Base-by-base conservation (phyloP, 768 basidiomycete species). In the Trametes elegans region DNA sequence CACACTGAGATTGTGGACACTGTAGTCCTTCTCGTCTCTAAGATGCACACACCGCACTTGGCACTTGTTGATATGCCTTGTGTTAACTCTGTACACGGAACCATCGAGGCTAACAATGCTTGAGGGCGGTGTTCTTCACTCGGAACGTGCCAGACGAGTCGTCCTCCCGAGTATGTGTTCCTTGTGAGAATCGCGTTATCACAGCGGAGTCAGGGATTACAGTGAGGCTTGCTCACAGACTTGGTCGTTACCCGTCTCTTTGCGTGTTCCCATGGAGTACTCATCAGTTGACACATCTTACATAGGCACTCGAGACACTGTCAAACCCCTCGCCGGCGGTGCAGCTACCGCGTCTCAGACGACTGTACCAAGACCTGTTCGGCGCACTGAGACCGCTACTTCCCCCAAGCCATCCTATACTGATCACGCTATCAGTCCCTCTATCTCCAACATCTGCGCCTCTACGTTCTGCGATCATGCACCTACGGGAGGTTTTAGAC, bases 361-460 rank as follows among this genome's bases (percentile, higher is more conserved):
- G 73, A 7, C 73, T 87, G 3, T 83, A 85, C 63, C 55, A 68
- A 27, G 85, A 88, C 62, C 66, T 87, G 8, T 70, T 71, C 26
- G 74, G 74, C 38, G 71, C 76, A 0, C 69, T 89, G 7, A 64
- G 69, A 0, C 77, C 83, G 4, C 76, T 89, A n/a, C 76, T 90
- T 18, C 87, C 87, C 0, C 68, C 74, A 1, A 63, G 67, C 0
- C 82, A 87, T 61, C 71, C 71, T 3, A 67, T 85, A 26, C 62
- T 90, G 3, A 60, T 71, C 23, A 73, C 74, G 0, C 72, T 90
- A 19, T 78, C 82, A 6, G 74, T 79, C 2, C 87, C 84, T 0
- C 70, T 84, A 10, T 74, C 86, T 1, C 88, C 88, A 0, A 87
- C 88, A 0, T 80, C 85, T 1, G 82, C 84, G 0, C 87, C 87